Conservation (phyloP, 192 early-diverging fungal species). For the Gaertneriomyces sp. region DNA sequence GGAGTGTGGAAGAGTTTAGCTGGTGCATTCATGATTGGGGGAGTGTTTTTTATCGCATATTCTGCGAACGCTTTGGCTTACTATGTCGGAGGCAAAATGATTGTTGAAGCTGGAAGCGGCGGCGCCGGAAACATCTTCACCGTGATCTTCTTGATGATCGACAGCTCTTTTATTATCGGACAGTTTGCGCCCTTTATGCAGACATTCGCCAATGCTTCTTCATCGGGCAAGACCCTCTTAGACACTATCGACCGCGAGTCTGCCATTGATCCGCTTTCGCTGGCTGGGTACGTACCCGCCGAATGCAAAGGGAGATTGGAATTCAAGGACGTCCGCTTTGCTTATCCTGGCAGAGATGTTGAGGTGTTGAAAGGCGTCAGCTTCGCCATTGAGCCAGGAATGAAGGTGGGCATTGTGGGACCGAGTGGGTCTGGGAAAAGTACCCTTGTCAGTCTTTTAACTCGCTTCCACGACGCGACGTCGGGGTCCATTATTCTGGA, state of each 20-base stretch:
- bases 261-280: slow-evolving; percentile 1
- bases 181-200: slow-evolving; percentile 19
- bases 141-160: slow-evolving; percentile 8
- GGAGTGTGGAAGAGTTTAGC: slow-evolving; percentile 66
- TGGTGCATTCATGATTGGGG: slow-evolving; percentile 13
- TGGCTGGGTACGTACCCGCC: neutral
- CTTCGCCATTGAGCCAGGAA: slow-evolving; percentile 52
- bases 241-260: slow-evolving; percentile 7
- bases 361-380: slow-evolving; percentile 41
- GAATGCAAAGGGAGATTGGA: slow-evolving; percentile 48
- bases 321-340: slow-evolving; percentile 45
- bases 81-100: slow-evolving; percentile 12
- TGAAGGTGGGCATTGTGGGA: slow-evolving; percentile 78
- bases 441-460: slow-evolving; percentile 51
- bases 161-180: slow-evolving; percentile 11
- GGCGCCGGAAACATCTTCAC: slow-evolving; percentile 7
- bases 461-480: slow-evolving; percentile 69
- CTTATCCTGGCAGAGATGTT: slow-evolving; percentile 74
- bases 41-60: slow-evolving; percentile 17
- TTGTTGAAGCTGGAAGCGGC: neutral
- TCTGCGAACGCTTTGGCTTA: slow-evolving; percentile 16
- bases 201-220: slow-evolving; percentile 41
- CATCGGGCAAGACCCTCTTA: slow-evolving; percentile 1
- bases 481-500: slow-evolving; percentile 31
- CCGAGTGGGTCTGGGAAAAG: slow-evolving; percentile 70